Percentiles rank a stretch among this genome's conserved stretches.
Conservation (phyloP, 192 early-diverging fungal species). For the Umbelopsis sp. region DNA sequence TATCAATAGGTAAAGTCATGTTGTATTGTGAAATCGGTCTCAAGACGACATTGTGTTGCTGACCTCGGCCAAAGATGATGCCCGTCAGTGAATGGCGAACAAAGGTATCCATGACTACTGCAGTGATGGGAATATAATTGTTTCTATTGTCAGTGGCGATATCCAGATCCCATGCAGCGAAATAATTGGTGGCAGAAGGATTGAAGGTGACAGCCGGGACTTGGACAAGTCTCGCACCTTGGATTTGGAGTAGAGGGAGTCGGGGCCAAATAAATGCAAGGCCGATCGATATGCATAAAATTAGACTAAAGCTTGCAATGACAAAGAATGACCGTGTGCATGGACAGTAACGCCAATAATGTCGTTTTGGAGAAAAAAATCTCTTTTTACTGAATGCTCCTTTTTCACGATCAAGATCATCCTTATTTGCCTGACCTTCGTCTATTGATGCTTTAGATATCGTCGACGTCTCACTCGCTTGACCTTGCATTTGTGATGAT, state of each 20-base stretch:
- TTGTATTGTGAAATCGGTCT: neutral
- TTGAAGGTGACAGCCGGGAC: neutral
- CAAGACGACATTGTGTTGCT: neutral
- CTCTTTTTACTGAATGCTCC: neutral
- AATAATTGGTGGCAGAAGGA: neutral
- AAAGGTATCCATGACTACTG: neutral
- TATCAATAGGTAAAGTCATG: neutral
- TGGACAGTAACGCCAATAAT: too few species aligned
- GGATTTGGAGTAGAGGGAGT: neutral
- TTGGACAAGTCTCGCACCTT: neutral
- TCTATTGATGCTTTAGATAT: neutral
- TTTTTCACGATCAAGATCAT: neutral
- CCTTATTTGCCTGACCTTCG: neutral
- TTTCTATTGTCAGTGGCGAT: neutral
- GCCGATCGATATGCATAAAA: neutral
- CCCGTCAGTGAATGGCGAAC: neutral
- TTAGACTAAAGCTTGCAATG: neutral
- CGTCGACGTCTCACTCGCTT: neutral
- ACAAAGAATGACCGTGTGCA: neutral
- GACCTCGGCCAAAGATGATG: neutral
- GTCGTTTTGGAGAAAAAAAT: neutral
- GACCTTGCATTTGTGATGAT: neutral
- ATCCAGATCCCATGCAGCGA: neutral
- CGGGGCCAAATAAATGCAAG: conserved; percentile 8
- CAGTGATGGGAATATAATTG: neutral